Evolutionary conservation across 805 yeast species (phyloP), one percentile per base, ranked within the genome.

Genomic region (Wickerhamomyces chambardii): DNA sequence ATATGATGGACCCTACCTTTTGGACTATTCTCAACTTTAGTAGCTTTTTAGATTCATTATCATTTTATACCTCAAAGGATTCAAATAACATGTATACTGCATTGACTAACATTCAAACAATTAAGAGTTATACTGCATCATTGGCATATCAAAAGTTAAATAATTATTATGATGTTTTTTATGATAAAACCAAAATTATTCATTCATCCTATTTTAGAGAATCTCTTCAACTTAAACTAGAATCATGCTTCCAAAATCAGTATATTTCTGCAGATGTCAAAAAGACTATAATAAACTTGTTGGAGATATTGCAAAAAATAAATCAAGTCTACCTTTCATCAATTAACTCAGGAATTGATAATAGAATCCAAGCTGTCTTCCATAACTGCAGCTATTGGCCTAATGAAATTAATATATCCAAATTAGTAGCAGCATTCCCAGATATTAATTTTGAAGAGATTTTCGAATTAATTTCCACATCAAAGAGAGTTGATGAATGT

Each of bases 1-100:
- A 34, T 16, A 30, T 15, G 6, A 15, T 34, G 11, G 36, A 34
- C 30, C 36, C 36, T 25, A 34, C 33, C 17, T 34, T 34, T 30
- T 34, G 36, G 36, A 14, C 9, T 24, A 24, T 24, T 24, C 14
- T n/a, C 6, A 24, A 24, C 27, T 24, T 24, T 24, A 8, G 9
- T 4, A 11, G 6, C 5, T 34, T 25, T 12, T 14, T 34, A 11
- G 30, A 34, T 9, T 22, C 19, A 6, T 30, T 24, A 12, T 7
- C 12, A 15, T 6, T 30, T 4, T n/a, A 25, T 17, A 16, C 29
- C 7, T 25, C 33, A n/a, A 6, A 4, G 4, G 15, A 25, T 5
- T n/a, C 17, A 14, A 17, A 12, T 12, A 22, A 30, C 21, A 4
- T 24, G 6, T 25, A 17, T 24, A 29, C 15, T 4, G 9, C 27